Evolutionary conservation across 371 early-diverging fungal species (phyloP).

Genomic region (Mucor racemosus): DNA sequence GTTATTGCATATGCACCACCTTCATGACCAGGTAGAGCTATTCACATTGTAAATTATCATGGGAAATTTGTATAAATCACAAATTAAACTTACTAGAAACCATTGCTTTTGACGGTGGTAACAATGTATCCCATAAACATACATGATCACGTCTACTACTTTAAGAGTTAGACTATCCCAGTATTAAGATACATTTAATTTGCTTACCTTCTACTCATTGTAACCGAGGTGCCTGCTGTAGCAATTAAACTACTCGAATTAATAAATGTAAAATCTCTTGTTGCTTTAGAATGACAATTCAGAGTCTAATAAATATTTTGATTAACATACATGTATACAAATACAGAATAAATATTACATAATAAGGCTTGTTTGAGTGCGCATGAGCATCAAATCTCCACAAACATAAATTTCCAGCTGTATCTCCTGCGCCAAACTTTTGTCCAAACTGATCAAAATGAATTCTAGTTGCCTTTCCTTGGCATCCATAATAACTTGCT

Average conservation of each 20-base stretch:
- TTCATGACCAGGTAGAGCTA: conserved; percentile 55
- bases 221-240: conserved; percentile 72
- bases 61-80: neutral
- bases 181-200: neutral
- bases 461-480: conserved; percentile 56
- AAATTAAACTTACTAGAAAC: conserved; percentile 52
- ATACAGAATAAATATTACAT: conserved; percentile 27
- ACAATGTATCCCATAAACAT: conserved; percentile 78
- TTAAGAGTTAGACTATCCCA: neutral
- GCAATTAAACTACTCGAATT: conserved; percentile 75
- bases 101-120: conserved; percentile 66
- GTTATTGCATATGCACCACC: conserved; percentile 72
- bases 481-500: conserved; percentile 60
- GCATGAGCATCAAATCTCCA: conserved; percentile 79
- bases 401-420: conserved; percentile 67
- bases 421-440: conserved; percentile 78
- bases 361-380: conserved; percentile 65
- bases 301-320: conserved; percentile 32
- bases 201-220: conserved; percentile 60
- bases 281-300: conserved; percentile 66
- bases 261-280: conserved; percentile 76
- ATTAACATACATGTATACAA: neutral
- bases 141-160: conserved; percentile 58
- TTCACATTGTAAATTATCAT: neutral
- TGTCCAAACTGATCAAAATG: conserved; percentile 77